Percentiles rank a stretch among this genome's conserved stretches.
Conservation (phyloP, 164 flowering plant species). For the Umbellularia californica region DNA sequence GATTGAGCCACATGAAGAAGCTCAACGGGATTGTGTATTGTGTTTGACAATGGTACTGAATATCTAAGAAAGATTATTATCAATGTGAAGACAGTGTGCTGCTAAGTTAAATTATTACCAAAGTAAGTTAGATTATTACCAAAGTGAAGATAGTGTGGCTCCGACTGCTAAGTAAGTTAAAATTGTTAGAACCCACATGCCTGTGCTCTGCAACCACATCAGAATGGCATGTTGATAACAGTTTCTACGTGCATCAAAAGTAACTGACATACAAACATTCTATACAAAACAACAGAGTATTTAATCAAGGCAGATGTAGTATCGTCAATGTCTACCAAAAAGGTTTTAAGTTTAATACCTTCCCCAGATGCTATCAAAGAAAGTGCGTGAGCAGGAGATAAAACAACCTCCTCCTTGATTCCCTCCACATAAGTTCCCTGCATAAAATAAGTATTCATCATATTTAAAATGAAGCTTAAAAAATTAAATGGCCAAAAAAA, state of each 20-base stretch:
- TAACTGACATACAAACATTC: neutral
- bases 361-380: slow-evolving; percentile 82
- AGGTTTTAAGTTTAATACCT: slow-evolving; percentile 36
- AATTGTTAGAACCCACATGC: slow-evolving; percentile 84
- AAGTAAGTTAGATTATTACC: slow-evolving; percentile 31
- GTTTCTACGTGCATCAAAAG: neutral
- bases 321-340: neutral
- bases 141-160: slow-evolving; percentile 86
- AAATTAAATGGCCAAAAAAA: neutral
- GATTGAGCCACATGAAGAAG: too few species aligned
- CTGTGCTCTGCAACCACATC: slow-evolving; percentile 58
- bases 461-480: neutral
- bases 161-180: slow-evolving; percentile 79
- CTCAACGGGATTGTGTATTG: too few species aligned
- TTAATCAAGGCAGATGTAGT: neutral
- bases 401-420: slow-evolving; percentile 82
- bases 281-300: neutral
- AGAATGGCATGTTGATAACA: slow-evolving; percentile 5
- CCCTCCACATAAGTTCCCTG: slow-evolving; percentile 89
- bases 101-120: too few species aligned
- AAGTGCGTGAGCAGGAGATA: slow-evolving; percentile 85
- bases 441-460: slow-evolving; percentile 1
- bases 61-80: too few species aligned
- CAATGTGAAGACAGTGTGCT: too few species aligned
- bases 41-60: too few species aligned